Evolutionary conservation across 208 protist genomes (phyloP), one percentile per base, ranked within the genome.

Genomic region (Trypanosomatidae sp.): DNA sequence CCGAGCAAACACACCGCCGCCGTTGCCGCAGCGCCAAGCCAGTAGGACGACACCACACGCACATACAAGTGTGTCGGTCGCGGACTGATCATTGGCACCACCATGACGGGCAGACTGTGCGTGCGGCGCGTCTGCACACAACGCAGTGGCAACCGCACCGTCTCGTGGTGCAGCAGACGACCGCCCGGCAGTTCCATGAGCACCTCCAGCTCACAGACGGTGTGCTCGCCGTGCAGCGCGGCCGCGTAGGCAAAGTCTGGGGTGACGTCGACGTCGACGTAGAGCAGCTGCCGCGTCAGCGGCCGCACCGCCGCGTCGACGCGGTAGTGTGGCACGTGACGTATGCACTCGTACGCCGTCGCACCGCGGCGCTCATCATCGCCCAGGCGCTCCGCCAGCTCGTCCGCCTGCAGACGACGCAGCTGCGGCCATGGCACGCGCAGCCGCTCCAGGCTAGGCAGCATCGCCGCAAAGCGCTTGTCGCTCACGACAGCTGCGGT

Each of bases 161-260:
- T 50, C 64, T 99, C 97, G 48, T 75, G 61, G 73, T 99, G 94
- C n/a, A 99, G 62, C 33, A 99, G 61, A 26, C 96, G 94, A n/a
- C 88, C 79, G 58, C 96, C 90, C 0, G 77, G 83, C 66, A 98
- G 94, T 56, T 98, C 88, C 2, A 99, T 88, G 24, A 97, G 65
- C 25, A 99, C 67, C 68, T 96, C 91, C 50, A 99, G 96, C 27
- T 88, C 66, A 49, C 96, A 66, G 2, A 75, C 72, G 4, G 49
- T 61, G 30, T 30, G 33, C 33, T 23, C n/a, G 42, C 89, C 86
- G 66, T 99, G 97, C 20, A 97, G 27, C 11, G 72, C 55, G 21
- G 93, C 77, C 47, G 96, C 78, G 54, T 82, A 99, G 16, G 79
- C 48, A 63, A 99, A 99, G 56, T 99, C 96, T 7, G 97, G 74